phyloP scores from a whole-genome alignment of 192 early-diverging fungal species.

The Entomortierella chlamydospora region DNA sequence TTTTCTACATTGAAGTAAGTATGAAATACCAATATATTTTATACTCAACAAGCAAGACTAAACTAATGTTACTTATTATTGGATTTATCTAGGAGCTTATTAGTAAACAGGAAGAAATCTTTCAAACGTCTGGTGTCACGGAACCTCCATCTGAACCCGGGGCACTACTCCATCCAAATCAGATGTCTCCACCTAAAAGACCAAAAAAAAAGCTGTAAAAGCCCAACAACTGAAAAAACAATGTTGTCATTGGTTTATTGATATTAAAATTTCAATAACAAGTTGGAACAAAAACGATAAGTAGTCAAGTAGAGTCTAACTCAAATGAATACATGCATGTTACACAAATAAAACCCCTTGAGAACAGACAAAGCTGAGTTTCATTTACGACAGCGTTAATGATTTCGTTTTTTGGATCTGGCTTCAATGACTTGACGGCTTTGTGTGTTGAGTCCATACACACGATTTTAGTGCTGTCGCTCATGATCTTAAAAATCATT shows the following conservation, averaged over 20 bases:
- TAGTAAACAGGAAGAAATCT: background rate
- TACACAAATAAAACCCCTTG: too few species aligned
- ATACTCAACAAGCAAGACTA: slow-evolving; percentile 9
- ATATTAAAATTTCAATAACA: too few species aligned
- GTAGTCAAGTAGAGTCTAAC: too few species aligned
- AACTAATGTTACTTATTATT: slow-evolving; percentile 6
- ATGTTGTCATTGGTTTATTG: too few species aligned
- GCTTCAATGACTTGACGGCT: slow-evolving; percentile 1
- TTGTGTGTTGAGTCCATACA: background rate
- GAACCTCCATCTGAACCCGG: background rate
- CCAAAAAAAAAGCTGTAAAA: too few species aligned
- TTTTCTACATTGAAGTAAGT: slow-evolving; percentile 20
- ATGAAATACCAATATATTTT: background rate
- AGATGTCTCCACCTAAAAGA: background rate
- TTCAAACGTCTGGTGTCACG: background rate
- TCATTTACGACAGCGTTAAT: too few species aligned
- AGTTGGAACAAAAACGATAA: too few species aligned
- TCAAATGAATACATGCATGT: too few species aligned
- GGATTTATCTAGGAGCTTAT: slow-evolving; percentile 13
- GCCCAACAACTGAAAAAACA: too few species aligned
- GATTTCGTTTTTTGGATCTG: background rate
- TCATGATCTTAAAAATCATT: background rate
- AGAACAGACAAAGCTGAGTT: too few species aligned
- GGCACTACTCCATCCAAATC: slow-evolving; percentile 1
- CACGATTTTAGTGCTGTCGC: background rate